phyloP scores from a whole-genome alignment of 345 rosid genomes.

The Syzygium grande region DNA sequence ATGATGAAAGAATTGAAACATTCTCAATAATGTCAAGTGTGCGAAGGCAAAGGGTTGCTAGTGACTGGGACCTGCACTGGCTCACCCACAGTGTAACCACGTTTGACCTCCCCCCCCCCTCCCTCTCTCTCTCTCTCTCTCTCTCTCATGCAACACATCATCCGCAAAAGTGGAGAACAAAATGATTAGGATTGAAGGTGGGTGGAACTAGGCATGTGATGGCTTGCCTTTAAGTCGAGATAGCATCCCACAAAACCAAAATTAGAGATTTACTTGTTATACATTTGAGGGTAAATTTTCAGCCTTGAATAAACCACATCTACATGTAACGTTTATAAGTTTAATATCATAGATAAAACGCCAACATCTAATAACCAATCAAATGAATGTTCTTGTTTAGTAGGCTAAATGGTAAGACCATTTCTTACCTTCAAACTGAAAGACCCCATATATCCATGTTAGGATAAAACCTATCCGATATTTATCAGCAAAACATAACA shows the following conservation, averaged over 20 bases:
- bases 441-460: background rate
- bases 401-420: background rate
- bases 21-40: background rate
- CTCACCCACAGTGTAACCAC: background rate
- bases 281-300: background rate
- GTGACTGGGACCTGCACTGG: background rate
- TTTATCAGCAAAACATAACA: background rate
- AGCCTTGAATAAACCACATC: background rate
- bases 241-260: background rate
- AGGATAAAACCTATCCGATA: background rate
- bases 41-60: background rate
- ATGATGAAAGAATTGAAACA: conserved; percentile 5
- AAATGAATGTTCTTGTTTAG: background rate
- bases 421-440: background rate
- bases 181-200: conserved; percentile 44
- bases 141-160: background rate
- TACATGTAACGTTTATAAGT: background rate
- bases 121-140: background rate
- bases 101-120: conserved; percentile 21
- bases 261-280: background rate
- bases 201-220: conserved; percentile 25
- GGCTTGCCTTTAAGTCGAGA: conserved; percentile 22
- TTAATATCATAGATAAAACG: background rate
- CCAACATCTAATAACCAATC: background rate
- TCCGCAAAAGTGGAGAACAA: conserved; percentile 41